Evolutionary conservation across 352 stramenopile species (phyloP).

Genomic region (Globisporangium lucens): DNA sequence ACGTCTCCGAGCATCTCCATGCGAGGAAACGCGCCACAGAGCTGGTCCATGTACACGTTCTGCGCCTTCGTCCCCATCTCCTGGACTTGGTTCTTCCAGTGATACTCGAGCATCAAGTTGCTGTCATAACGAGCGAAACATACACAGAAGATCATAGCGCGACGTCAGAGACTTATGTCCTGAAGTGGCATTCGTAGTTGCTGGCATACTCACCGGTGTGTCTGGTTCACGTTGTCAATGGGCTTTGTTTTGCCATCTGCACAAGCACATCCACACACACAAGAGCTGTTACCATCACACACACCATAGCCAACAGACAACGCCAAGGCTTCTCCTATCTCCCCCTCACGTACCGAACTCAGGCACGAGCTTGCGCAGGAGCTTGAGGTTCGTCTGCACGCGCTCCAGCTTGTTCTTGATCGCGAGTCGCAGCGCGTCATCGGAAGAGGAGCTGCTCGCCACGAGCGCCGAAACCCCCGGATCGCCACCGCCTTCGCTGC

Average conservation of each 20-base stretch:
- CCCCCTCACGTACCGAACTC: conserved; percentile 63
- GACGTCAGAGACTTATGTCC: not conserved
- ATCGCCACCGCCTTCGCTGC: conserved; percentile 7
- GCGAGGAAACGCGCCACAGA: conserved; percentile 62
- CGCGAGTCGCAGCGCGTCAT: conserved; percentile 67
- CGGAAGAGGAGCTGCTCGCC: conserved; percentile 19
- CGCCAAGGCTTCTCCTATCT: not conserved
- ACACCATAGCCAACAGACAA: not conserved
- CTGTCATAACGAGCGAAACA: conserved; percentile 14
- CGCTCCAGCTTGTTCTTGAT: conserved; percentile 87
- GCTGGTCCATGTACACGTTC: conserved; percentile 78
- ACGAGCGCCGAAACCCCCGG: conserved; percentile 7
- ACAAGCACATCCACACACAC: not conserved
- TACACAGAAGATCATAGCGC: not conserved
- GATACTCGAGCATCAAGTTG: conserved; percentile 88
- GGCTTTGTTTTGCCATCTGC: conserved; percentile 85
- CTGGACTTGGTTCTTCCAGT: conserved; percentile 88
- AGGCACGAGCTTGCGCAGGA: conserved; percentile 77
- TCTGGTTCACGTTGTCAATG: conserved; percentile 81
- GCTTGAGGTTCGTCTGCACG: conserved; percentile 84
- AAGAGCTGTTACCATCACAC: not conserved
- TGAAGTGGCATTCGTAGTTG: not conserved
- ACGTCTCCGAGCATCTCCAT: conserved; percentile 83
- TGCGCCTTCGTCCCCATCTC: conserved; percentile 83
- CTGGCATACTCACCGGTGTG: conserved; percentile 47